Percentiles rank a stretch among this genome's conserved stretches.
phyloP scores from a whole-genome alignment of 345 rosid genomes.

The Gossypium arboreum region DNA sequence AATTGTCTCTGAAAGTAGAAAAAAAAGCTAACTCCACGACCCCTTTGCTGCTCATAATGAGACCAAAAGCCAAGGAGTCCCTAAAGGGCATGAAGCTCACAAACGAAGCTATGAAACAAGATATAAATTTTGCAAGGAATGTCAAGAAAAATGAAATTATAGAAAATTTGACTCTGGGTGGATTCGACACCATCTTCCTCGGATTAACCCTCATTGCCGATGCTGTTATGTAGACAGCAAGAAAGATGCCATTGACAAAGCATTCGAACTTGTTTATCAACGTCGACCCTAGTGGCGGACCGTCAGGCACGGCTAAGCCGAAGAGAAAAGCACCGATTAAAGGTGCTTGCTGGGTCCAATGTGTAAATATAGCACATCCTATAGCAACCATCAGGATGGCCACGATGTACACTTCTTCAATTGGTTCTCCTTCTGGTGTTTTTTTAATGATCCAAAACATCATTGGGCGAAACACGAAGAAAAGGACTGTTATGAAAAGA shows the following conservation, averaged over 20 bases:
- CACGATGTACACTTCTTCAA: slow-evolving; percentile 24
- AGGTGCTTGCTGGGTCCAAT: slow-evolving; percentile 25
- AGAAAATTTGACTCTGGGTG: not conserved
- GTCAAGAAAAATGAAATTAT: slow-evolving; percentile 6
- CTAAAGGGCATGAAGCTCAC: slow-evolving; percentile 36
- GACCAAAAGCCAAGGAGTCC: slow-evolving; percentile 43
- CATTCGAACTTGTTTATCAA: slow-evolving; percentile 38
- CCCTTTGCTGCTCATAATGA: slow-evolving; percentile 49
- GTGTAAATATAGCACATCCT: slow-evolving; percentile 22
- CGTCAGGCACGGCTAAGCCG: slow-evolving; percentile 45
- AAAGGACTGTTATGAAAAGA: not conserved
- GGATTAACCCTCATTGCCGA: slow-evolving; percentile 18
- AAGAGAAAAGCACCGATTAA: slow-evolving; percentile 38
- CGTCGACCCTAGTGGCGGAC: slow-evolving; percentile 51
- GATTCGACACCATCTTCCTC: not conserved
- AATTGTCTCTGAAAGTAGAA: slow-evolving; percentile 14
- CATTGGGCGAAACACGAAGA: slow-evolving; percentile 26
- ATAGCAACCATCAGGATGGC: slow-evolving; percentile 28
- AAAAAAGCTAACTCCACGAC: slow-evolving; percentile 35
- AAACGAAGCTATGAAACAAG: slow-evolving; percentile 34
- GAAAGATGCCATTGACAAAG: slow-evolving; percentile 24
- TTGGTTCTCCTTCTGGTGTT: slow-evolving; percentile 36
- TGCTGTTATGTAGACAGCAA: slow-evolving; percentile 27
- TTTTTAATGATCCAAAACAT: slow-evolving; percentile 24
- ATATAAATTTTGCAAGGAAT: slow-evolving; percentile 30